These are phyloP conservation scores for Streptanthus diversifolius DNA, from an alignment of 345 rosid genomes.

Conservation along the genomic window DNA sequence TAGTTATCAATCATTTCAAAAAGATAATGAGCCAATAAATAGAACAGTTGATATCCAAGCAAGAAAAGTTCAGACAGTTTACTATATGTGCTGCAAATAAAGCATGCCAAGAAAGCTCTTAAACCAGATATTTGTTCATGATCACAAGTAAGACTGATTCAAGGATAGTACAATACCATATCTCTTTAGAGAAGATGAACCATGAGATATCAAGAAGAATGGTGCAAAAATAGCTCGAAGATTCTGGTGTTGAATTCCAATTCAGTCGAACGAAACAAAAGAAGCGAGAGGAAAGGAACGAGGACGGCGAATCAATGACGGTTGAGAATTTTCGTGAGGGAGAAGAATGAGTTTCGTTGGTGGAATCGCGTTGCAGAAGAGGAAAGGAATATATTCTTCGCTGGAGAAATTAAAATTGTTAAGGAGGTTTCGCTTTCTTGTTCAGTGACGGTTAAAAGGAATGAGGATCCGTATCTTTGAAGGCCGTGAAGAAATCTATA, in stretches of 20 bases:
- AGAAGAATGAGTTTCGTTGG: conserved; percentile 20
- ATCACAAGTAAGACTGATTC: background rate
- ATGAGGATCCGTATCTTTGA: background rate
- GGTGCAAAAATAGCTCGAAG: conserved; percentile 40
- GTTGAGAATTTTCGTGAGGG: background rate
- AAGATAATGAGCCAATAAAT: background rate
- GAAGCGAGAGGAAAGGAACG: background rate
- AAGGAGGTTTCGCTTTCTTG: conserved; percentile 10
- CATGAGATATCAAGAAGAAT: conserved; percentile 59
- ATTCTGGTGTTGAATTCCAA: background rate
- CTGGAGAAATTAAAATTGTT: background rate
- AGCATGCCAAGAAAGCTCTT: background rate
- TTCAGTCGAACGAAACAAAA: background rate
- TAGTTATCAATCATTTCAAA: background rate
- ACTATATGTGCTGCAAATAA: background rate
- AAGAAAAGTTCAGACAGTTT: background rate
- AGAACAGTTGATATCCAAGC: background rate
- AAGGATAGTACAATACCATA: conserved; percentile 45
- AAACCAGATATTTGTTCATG: background rate
- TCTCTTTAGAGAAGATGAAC: conserved; percentile 57
- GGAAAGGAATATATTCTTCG: conserved; percentile 18
- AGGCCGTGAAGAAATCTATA: background rate
- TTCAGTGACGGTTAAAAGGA: conserved; percentile 2
- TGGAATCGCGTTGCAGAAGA: conserved; percentile 34
- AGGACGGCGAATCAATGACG: conserved; percentile 10